These are phyloP conservation scores for Nitzschia putrida DNA, from an alignment of 108 stramenopile genomes.

Conservation along the genomic window DNA sequence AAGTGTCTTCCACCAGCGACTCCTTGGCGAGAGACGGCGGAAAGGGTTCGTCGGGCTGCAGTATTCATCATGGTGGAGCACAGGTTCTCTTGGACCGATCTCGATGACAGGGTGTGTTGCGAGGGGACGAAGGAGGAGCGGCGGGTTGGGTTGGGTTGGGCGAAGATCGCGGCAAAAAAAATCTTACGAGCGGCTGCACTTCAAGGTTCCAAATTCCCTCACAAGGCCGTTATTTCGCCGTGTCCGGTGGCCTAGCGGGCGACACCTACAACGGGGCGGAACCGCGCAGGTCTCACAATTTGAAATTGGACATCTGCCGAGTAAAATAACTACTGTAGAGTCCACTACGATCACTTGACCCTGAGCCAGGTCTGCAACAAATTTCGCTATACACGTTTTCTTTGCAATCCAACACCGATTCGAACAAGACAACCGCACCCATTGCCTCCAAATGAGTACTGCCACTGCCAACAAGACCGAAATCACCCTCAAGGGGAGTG, in stretches of 20 bases:
- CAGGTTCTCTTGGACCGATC: background rate
- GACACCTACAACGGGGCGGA: too few relatives aligned
- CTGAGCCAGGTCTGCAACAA: background rate
- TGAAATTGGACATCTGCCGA: background rate
- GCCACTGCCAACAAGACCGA: slow-evolving; percentile 60
- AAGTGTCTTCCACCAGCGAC: slow-evolving; percentile 20
- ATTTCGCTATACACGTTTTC: background rate
- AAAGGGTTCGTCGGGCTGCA: slow-evolving; percentile 29
- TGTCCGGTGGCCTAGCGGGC: too few relatives aligned
- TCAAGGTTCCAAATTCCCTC: slow-evolving; percentile 2
- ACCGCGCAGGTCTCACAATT: background rate
- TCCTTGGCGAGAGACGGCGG: slow-evolving; percentile 25
- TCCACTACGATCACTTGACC: background rate
- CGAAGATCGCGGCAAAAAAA: background rate
- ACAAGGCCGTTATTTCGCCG: background rate
- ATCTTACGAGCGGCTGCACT: background rate
- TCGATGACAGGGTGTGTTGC: slow-evolving; percentile 3
- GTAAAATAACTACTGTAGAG: background rate
- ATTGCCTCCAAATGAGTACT: slow-evolving; percentile 17
- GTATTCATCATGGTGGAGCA: slow-evolving; percentile 32
- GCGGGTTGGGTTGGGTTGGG: background rate
- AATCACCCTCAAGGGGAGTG: slow-evolving; percentile 95
- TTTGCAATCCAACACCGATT: background rate
- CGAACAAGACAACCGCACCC: background rate
- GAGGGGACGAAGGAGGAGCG: slow-evolving; percentile 1